Evolutionary conservation across 352 stramenopile genomes (phyloP), one percentile per base, ranked within the genome.

Genomic region (Phytophthora lateralis): DNA sequence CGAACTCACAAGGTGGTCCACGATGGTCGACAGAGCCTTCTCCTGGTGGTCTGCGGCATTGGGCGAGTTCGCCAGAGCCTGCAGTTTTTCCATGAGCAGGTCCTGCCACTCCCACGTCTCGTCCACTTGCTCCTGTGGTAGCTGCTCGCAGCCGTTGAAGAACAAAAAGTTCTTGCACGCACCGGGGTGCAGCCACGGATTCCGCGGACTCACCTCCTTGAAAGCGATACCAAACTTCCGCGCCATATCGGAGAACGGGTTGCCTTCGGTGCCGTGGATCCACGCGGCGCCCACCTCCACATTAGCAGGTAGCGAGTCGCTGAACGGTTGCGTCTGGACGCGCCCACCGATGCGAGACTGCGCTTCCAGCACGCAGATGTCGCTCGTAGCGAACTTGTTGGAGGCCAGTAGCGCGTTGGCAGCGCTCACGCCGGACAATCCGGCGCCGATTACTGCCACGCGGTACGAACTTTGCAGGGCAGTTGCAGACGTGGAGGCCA

Each of bases 271-370:
- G 3, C 80, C 78, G 47, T 88, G 78, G 39, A 90, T 88, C 76
- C 80, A 90, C 12, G 80, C 80, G 5, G 78, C 78, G 15, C 80
- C 80, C 2, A 82, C 65, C 38, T 90, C 80, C 45, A 90, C 64
- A 45, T 70, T 78, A 24, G 85, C 66, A 6, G 76, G 50, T 20
- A 79, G 62, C 6, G 61, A 60, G 5, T 63, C 49, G 38, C 80
- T 85, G 58, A 90, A 90, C 6, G 60, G 48, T 6, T 71, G 55
- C 15, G 80, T 85, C 21, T 87, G 62, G 24, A 88, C 79, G 6
- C 81, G 78, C 1, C 81, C 81, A 8, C 81, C 81, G 45, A 89
- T 66, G 35, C 78, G 78, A 3, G 58, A 54, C 17, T 80, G 58
- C 11, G 76, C 79, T 38, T 89, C 81, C 0, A 90, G 63, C 21